Conservation (phyloP, 768 basidiomycete genomes). For the Rubroboletus pulcherrimus region DNA sequence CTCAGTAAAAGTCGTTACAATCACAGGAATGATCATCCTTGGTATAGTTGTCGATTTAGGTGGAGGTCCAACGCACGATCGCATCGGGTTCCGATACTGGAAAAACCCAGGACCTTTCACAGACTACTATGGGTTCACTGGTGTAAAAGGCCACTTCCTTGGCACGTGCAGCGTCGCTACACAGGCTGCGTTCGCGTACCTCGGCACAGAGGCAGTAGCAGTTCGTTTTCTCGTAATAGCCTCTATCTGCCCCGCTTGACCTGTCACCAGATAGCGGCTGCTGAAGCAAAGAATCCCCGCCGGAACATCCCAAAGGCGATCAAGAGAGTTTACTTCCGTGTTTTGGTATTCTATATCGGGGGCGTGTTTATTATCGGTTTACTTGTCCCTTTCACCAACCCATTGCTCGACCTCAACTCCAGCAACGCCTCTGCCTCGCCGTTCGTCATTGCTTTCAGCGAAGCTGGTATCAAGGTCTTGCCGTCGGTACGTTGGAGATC, state of each 20-base stretch:
- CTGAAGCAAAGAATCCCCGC: constrained; percentile 50
- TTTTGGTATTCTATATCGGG: constrained; percentile 37
- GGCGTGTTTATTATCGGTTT: constrained; percentile 47
- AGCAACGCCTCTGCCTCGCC: constrained; percentile 45
- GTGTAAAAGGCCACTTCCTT: constrained; percentile 49
- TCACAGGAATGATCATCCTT: constrained; percentile 42
- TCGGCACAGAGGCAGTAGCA: constrained; percentile 53
- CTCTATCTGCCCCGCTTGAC: background rate
- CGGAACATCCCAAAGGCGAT: constrained; percentile 40
- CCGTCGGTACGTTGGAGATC: constrained; percentile 37
- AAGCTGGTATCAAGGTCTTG: constrained; percentile 56
- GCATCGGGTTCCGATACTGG: constrained; percentile 47
- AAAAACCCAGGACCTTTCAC: constrained; percentile 56
- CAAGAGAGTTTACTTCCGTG: constrained; percentile 41
- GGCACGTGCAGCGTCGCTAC: constrained; percentile 50
- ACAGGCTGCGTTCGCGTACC: constrained; percentile 58
- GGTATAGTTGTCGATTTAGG: constrained; percentile 50
- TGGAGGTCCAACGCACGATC: constrained; percentile 51
- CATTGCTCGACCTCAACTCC: constrained; percentile 35
- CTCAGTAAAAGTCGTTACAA: constrained; percentile 51
- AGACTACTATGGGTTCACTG: constrained; percentile 37
- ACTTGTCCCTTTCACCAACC: constrained; percentile 46
- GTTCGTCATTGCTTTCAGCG: constrained; percentile 55
- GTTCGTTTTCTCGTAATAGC: constrained; percentile 19
- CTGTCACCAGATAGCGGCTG: constrained; percentile 37